phyloP scores from a whole-genome alignment of 2,329 filamentous ascomycete species.

The Fusarium anguioides region DNA sequence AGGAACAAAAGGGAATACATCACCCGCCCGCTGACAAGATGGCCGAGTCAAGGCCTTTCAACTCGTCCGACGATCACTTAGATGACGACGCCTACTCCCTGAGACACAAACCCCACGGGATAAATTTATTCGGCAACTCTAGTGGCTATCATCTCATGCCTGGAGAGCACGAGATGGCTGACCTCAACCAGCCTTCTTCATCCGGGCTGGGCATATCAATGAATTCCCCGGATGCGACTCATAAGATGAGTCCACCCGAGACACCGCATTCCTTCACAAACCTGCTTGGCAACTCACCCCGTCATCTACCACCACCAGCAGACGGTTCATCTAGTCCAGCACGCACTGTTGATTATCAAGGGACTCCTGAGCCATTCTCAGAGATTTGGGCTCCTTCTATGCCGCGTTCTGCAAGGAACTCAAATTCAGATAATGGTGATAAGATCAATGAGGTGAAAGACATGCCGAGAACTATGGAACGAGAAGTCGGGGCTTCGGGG shows the following conservation, averaged over 20 bases:
- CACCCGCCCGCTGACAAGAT: constrained; percentile 10
- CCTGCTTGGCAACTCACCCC: constrained; percentile 19
- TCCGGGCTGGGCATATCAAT: constrained; percentile 38
- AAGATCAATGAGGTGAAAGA: constrained; percentile 4
- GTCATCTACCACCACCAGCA: constrained; percentile 11
- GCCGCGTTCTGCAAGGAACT: constrained; percentile 21
- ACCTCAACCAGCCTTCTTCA: constrained; percentile 20
- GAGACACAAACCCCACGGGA: constrained; percentile 9
- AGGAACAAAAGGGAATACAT: neutral
- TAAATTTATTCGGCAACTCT: constrained; percentile 37
- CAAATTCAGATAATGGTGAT: neutral
- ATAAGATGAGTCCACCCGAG: constrained; percentile 32
- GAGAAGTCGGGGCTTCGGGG: constrained; percentile 1
- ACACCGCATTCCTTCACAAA: constrained; percentile 40
- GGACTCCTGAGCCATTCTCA: constrained; percentile 32
- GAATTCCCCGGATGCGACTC: constrained; percentile 26
- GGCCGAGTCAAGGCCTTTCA: constrained; percentile 30
- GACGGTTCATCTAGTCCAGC: constrained; percentile 25
- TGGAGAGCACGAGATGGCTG: constrained; percentile 37
- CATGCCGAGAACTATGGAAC: constrained; percentile 6
- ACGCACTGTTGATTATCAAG: constrained; percentile 1
- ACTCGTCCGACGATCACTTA: constrained; percentile 14
- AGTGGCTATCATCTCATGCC: constrained; percentile 41
- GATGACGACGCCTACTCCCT: constrained; percentile 16
- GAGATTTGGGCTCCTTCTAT: constrained; percentile 41